These are phyloP conservation scores for Ceratocystis ficicola DNA, from an alignment of 2,329 filamentous ascomycete species.

Conservation along the genomic window DNA sequence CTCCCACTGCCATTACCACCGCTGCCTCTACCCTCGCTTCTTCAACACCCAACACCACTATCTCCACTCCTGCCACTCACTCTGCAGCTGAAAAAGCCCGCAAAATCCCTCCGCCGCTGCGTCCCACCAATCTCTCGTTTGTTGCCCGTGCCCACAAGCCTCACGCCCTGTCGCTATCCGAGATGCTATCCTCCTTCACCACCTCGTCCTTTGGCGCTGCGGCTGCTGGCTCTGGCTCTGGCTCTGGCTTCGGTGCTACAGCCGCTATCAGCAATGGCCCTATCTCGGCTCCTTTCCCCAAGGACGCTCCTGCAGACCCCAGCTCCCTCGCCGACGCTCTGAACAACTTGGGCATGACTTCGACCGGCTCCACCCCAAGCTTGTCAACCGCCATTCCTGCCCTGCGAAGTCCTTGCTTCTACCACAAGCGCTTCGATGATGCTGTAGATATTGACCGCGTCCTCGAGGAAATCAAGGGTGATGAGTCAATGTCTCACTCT, in stretches of 20 bases:
- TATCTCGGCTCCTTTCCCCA: slow-evolving; percentile 31
- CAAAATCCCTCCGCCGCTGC: slow-evolving; percentile 34
- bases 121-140: slow-evolving; percentile 67
- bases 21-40: not conserved
- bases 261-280: slow-evolving; percentile 21
- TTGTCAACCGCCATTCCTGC: slow-evolving; percentile 43
- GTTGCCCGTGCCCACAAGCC: slow-evolving; percentile 48
- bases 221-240: slow-evolving; percentile 24
- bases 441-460: slow-evolving; percentile 91
- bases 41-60: slow-evolving; percentile 16
- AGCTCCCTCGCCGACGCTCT: slow-evolving; percentile 48
- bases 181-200: slow-evolving; percentile 41
- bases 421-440: slow-evolving; percentile 93
- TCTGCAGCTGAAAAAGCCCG: slow-evolving; percentile 20
- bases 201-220: slow-evolving; percentile 9
- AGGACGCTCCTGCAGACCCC: slow-evolving; percentile 26
- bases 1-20: not conserved
- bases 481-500: slow-evolving; percentile 86
- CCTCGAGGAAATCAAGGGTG: slow-evolving; percentile 80
- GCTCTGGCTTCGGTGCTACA: slow-evolving; percentile 22
- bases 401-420: slow-evolving; percentile 89
- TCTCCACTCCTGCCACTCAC: slow-evolving; percentile 26
- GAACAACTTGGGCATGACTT: slow-evolving; percentile 39
- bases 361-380: slow-evolving; percentile 25
- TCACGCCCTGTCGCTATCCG: slow-evolving; percentile 49